Percentiles rank a stretch among this genome's conserved stretches.
Conservation (phyloP, 1,139 yeast genomes). For the Magnusiomyces tetraspermus region DNA sequence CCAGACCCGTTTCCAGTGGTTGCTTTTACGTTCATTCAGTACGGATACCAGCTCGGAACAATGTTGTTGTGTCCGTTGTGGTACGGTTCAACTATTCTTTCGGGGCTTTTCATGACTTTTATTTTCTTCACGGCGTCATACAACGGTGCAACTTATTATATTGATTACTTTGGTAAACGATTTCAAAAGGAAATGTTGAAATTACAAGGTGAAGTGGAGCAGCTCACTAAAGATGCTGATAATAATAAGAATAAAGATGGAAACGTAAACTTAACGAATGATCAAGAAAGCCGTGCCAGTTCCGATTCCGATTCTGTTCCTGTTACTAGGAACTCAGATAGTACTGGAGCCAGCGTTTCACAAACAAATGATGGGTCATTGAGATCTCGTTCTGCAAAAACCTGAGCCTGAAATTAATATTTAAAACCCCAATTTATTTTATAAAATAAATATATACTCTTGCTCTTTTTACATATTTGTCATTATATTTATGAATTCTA, state of each 20-base stretch:
- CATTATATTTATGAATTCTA: neutral
- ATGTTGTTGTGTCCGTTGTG: conserved; percentile 86
- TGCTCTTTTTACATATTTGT: neutral
- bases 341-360: too few species aligned
- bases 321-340: too few species aligned
- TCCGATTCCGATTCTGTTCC: too few species aligned
- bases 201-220: conserved; percentile 56
- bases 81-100: conserved; percentile 59
- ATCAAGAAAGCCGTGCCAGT: too few species aligned
- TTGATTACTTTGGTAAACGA: conserved; percentile 75
- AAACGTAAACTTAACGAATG: neutral
- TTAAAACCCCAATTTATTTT: neutral
- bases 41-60: conserved; percentile 75
- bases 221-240: conserved; percentile 20
- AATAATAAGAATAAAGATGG: neutral
- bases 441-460: too few species aligned
- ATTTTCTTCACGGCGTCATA: conserved; percentile 75
- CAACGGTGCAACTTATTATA: conserved; percentile 91
- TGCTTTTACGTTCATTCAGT: conserved; percentile 81
- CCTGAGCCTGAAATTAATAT: too few species aligned
- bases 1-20: conserved; percentile 80
- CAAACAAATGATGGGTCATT: too few species aligned
- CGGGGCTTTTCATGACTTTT: conserved; percentile 56
- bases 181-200: conserved; percentile 72
- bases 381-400: too few species aligned